Conservation (phyloP, 192 early-diverging fungal genomes). For the Podila epicladia region DNA sequence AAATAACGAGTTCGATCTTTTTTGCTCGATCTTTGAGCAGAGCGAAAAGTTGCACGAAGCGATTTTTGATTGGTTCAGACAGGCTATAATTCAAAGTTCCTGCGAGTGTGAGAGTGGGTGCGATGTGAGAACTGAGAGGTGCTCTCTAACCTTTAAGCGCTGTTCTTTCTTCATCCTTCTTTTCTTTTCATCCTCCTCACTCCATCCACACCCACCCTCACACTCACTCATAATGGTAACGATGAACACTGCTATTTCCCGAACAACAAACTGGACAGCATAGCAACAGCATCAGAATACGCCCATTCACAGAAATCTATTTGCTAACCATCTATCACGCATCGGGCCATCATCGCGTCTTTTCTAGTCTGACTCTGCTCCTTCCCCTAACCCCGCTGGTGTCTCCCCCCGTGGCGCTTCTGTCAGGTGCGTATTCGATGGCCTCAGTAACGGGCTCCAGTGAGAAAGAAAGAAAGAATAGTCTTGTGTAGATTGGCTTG, state of each 20-base stretch:
- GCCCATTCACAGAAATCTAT: background rate
- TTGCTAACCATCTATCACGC: background rate
- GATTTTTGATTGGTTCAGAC: no score
- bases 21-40: no score
- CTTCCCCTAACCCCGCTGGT: constrained; percentile 49
- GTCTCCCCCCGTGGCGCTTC: constrained; percentile 38
- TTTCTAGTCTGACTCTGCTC: constrained; percentile 46
- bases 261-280: background rate
- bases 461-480: background rate
- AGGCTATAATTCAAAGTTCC: no score
- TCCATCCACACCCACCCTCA: background rate
- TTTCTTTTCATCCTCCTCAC: background rate
- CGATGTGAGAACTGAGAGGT: no score
- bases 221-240: constrained; percentile 7
- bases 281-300: background rate
- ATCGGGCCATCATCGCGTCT: background rate
- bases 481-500: background rate
- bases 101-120: no score
- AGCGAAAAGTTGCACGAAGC: no score
- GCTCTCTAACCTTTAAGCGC: background rate
- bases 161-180: constrained; percentile 9
- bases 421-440: constrained; percentile 20
- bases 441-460: background rate
- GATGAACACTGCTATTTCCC: background rate
- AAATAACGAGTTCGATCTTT: background rate